phyloP scores from a whole-genome alignment of 2,329 filamentous ascomycete species.

The Phyllosticta paracitricarpa region DNA sequence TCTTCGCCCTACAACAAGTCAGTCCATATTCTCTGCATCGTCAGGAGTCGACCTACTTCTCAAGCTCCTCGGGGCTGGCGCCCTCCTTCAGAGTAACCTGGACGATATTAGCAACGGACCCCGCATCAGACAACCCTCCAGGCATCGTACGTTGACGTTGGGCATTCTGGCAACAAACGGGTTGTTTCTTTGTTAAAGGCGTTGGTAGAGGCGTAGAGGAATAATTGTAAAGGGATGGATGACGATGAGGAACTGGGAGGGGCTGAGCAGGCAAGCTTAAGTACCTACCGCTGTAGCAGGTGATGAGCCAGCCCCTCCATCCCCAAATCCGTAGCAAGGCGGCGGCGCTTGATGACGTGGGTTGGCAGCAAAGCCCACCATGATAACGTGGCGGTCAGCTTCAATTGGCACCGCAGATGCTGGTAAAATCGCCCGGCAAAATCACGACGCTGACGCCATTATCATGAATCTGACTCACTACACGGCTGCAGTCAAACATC shows the following conservation, averaged over 20 bases:
- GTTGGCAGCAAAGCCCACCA: constrained; percentile 7
- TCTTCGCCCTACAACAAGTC: constrained; percentile 55
- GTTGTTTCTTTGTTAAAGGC: neutral
- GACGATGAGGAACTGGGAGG: neutral
- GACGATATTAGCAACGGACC: constrained; percentile 11
- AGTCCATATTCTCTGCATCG: neutral
- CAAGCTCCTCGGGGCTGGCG: constrained; percentile 55
- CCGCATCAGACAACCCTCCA: neutral
- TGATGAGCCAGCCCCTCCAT: constrained; percentile 10
- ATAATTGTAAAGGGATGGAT: neutral
- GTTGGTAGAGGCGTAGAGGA: neutral
- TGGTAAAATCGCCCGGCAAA: neutral
- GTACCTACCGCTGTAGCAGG: constrained; percentile 1
- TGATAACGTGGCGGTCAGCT: constrained; percentile 11
- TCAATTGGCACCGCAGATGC: neutral
- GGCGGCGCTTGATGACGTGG: constrained; percentile 13
- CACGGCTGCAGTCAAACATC: neutral
- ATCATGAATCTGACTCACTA: neutral
- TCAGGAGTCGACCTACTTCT: constrained; percentile 44
- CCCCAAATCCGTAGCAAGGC: constrained; percentile 7
- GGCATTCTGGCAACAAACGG: constrained; percentile 21
- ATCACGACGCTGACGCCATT: neutral
- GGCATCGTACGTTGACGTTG: constrained; percentile 24
- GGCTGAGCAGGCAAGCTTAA: constrained; percentile 8
- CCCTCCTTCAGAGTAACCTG: constrained; percentile 74